These are phyloP conservation scores for Mucor sp. DNA, from an alignment of 371 early-diverging fungal species.

Conservation along the genomic window DNA sequence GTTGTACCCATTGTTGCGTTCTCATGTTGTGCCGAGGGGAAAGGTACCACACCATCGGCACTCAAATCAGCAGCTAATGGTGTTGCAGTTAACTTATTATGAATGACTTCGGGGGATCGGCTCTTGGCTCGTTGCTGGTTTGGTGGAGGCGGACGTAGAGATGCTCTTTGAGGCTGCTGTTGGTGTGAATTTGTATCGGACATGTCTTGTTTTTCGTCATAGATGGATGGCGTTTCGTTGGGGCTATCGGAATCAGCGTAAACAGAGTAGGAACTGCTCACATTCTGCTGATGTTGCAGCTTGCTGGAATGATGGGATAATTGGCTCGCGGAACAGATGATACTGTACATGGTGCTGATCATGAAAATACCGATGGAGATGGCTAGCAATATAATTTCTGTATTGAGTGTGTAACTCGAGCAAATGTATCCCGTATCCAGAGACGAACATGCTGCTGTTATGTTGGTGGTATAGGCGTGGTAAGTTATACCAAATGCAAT, in stretches of 20 bases:
- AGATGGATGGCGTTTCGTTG: not conserved
- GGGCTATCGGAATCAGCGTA: not conserved
- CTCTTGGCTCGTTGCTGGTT: not conserved
- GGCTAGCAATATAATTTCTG: constrained; percentile 15
- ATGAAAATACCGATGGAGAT: constrained; percentile 14
- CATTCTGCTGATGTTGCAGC: not conserved
- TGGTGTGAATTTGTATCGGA: not conserved
- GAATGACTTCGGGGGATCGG: not conserved
- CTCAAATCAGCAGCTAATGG: not conserved
- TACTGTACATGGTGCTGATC: constrained; percentile 6
- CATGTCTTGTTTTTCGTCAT: not conserved
- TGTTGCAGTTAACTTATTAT: not conserved
- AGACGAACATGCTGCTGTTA: not conserved
- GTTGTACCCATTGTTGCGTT: not conserved
- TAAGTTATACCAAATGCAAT: constrained; percentile 11
- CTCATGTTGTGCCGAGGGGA: not conserved
- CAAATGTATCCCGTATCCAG: constrained; percentile 3
- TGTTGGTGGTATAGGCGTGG: constrained; percentile 3
- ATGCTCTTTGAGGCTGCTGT: constrained; percentile 1
- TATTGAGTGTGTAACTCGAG: constrained; percentile 6
- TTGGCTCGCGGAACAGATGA: not conserved
- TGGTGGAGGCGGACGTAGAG: constrained; percentile 13
- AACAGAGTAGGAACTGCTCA: not conserved
- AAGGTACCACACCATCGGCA: constrained; percentile 3
- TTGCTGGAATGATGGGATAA: not conserved